A percentile compares a stretch with the other conserved stretches of the same genome.
These are phyloP conservation scores for Venturia asperata DNA, from an alignment of 2,329 filamentous ascomycete genomes.

Conservation along the genomic window DNA sequence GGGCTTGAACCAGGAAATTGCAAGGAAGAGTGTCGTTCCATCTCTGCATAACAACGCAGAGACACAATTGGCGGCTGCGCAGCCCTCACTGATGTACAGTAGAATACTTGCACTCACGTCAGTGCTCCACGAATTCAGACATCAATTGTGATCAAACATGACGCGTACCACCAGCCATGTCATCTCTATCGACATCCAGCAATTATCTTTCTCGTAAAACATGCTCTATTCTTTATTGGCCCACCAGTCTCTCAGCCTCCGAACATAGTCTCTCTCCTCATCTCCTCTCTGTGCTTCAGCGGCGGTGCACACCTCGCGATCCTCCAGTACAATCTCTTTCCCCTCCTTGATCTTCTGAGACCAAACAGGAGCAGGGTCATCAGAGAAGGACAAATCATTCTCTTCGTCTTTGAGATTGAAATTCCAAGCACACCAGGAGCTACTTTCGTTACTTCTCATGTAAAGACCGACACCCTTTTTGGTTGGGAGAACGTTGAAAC, in stretches of 20 bases:
- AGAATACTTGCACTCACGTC: too few relatives aligned
- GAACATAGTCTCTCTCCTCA: constrained; percentile 38
- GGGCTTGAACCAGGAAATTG: too few relatives aligned
- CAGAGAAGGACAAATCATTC: constrained; percentile 21
- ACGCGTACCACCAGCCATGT: too few relatives aligned
- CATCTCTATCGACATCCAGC: neutral
- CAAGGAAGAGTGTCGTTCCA: too few relatives aligned
- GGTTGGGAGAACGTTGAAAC: constrained; percentile 37
- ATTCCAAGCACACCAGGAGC: constrained; percentile 43
- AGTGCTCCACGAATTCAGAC: too few relatives aligned
- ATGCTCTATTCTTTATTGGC: constrained; percentile 3
- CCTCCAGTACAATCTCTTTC: constrained; percentile 23
- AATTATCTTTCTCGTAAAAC: neutral
- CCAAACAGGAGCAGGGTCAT: constrained; percentile 26
- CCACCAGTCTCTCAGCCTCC: constrained; percentile 38
- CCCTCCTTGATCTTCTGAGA: constrained; percentile 20
- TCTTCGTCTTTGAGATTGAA: constrained; percentile 19
- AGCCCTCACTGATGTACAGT: too few relatives aligned
- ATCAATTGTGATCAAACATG: too few relatives aligned
- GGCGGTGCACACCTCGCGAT: constrained; percentile 39
- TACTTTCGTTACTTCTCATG: constrained; percentile 37
- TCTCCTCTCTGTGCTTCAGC: constrained; percentile 37
- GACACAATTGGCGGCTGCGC: too few relatives aligned
- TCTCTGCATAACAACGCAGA: too few relatives aligned
- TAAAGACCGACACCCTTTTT: constrained; percentile 29